Percentiles rank a stretch among this genome's conserved stretches.
phyloP scores from a whole-genome alignment of 2,329 filamentous ascomycete species.

The Calonectria fujianensis region DNA sequence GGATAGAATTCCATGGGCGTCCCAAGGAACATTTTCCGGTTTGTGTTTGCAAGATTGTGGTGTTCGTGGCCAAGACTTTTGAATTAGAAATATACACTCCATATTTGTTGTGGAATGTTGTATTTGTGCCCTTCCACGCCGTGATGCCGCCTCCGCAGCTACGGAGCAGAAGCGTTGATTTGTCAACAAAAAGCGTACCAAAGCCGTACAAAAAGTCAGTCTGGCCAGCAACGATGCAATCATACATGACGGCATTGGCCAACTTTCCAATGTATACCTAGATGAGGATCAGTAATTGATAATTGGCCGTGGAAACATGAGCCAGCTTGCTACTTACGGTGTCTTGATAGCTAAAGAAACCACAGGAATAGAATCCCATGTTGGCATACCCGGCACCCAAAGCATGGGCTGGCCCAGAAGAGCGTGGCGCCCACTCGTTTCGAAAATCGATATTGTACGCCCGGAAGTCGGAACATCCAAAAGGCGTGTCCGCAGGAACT shows the following conservation, averaged over 20 bases:
- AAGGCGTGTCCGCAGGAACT: conserved; percentile 76
- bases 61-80: conserved; percentile 72
- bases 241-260: conserved; percentile 79
- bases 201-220: conserved; percentile 82
- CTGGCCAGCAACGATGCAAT: conserved; percentile 75
- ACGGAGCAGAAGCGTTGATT: conserved; percentile 72
- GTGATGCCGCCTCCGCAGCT: conserved; percentile 79
- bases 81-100: conserved; percentile 78
- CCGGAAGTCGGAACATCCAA: conserved; percentile 77
- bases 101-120: conserved; percentile 79
- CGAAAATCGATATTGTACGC: conserved; percentile 80
- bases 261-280: conserved; percentile 79
- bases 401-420: conserved; percentile 75
- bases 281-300: neutral
- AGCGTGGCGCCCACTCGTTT: conserved; percentile 72
- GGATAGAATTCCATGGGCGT: conserved; percentile 75
- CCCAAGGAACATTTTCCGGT: conserved; percentile 72
- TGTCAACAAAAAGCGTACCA: conserved; percentile 76
- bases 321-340: conserved; percentile 64
- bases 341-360: conserved; percentile 81
- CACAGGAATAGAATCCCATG: conserved; percentile 79
- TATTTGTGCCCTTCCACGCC: conserved; percentile 79
- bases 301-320: neutral
- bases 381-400: conserved; percentile 78
- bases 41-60: conserved; percentile 57